Evolutionary conservation across 2,329 filamentous ascomycete species (phyloP).

Genomic region (Aspergillus eucalypticola): DNA sequence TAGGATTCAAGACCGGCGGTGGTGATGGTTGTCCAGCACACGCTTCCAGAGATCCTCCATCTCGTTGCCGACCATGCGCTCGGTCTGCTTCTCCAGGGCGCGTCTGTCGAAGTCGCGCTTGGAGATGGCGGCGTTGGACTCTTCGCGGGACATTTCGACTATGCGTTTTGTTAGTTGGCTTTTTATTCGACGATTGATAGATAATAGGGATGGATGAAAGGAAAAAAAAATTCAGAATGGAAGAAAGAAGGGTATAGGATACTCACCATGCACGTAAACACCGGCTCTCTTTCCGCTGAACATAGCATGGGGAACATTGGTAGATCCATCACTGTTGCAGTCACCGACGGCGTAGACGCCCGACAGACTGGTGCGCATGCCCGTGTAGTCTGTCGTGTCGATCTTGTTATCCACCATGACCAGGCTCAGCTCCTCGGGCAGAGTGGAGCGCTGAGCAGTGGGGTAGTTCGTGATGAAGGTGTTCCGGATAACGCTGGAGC

Average conservation of each 20-base stretch:
- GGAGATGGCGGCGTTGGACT: slow-evolving; percentile 30
- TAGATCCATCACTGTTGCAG: slow-evolving; percentile 60
- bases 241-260: neutral
- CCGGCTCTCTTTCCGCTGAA: slow-evolving; percentile 60
- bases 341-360: slow-evolving; percentile 63
- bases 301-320: slow-evolving; percentile 63
- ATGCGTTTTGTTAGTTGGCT: neutral
- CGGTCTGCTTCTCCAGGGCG: slow-evolving; percentile 31
- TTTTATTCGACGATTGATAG: neutral
- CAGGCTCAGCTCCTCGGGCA: slow-evolving; percentile 54
- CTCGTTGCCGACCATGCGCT: slow-evolving; percentile 32
- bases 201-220: neutral
- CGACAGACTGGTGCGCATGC: slow-evolving; percentile 53
- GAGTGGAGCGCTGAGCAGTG: slow-evolving; percentile 49
- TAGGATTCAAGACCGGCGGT: neutral
- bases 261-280: slow-evolving; percentile 59
- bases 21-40: neutral
- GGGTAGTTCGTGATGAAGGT: slow-evolving; percentile 57
- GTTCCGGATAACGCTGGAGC: slow-evolving; percentile 47
- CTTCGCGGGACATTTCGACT: slow-evolving; percentile 39
- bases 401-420: slow-evolving; percentile 49
- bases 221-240: too few species aligned
- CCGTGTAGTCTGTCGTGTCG: slow-evolving; percentile 43
- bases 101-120: slow-evolving; percentile 30
- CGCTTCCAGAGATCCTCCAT: slow-evolving; percentile 31